These are phyloP conservation scores for Eucalyptus dawsonii DNA, from an alignment of 345 rosid genomes.

Conservation along the genomic window DNA sequence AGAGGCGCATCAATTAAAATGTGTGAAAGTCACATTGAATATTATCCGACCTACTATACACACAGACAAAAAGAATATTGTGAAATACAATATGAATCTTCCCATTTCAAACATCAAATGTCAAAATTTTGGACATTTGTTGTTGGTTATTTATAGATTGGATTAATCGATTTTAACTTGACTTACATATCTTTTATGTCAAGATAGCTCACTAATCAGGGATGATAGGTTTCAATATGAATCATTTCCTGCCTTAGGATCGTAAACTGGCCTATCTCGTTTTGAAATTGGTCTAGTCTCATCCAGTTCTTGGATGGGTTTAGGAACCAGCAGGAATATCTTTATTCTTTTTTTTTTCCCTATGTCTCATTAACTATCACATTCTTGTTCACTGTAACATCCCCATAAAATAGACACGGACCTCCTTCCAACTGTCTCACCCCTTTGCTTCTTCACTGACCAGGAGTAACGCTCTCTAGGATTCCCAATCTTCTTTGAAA, in stretches of 20 bases:
- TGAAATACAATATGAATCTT: not conserved
- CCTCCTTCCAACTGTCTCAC: not conserved
- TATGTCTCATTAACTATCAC: not conserved
- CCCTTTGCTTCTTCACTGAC: not conserved
- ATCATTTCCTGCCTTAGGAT: fast-evolving
- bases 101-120: not conserved
- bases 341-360: no score
- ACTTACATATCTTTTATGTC: not conserved
- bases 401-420: no score
- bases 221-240: no score
- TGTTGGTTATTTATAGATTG: not conserved
- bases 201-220: no score
- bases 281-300: no score
- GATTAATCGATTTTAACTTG: not conserved
- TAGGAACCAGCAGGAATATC: no score
- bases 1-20: not conserved
- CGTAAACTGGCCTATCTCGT: not conserved
- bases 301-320: no score
- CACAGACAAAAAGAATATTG: not conserved
- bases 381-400: not conserved
- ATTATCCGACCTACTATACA: not conserved
- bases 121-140: not conserved
- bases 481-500: not conserved
- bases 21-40: not conserved
- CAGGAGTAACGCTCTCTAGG: not conserved